phyloP scores from a whole-genome alignment of 768 basidiomycete genomes.

The Hypholoma sublateritium region DNA sequence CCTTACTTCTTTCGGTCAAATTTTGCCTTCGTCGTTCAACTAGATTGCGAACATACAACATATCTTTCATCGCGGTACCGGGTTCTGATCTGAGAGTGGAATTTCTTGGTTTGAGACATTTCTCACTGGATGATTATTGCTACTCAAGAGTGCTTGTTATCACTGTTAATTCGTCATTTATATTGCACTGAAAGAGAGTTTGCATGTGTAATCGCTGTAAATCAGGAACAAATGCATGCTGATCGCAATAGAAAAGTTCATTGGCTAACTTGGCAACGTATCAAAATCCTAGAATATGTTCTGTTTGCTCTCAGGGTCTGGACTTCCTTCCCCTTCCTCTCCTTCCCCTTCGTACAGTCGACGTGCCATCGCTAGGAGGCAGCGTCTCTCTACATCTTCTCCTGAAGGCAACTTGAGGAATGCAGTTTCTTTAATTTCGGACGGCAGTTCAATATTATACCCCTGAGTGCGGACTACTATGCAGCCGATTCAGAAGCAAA shows the following conservation, averaged over 20 bases:
- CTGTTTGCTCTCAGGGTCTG: constrained; percentile 2
- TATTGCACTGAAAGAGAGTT: neutral
- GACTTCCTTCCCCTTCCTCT: neutral
- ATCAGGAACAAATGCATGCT: constrained; percentile 15
- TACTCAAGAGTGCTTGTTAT: too few relatives aligned
- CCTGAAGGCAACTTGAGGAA: neutral
- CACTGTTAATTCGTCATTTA: too few relatives aligned
- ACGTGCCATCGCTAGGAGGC: neutral
- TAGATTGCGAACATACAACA: constrained; percentile 11
- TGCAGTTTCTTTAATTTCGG: neutral
- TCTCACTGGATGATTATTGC: neutral
- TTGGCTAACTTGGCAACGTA: neutral
- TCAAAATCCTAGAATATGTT: neutral
- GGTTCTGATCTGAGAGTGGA: too few relatives aligned
- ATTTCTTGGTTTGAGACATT: too few relatives aligned
- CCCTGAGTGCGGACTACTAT: constrained; percentile 9
- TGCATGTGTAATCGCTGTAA: neutral
- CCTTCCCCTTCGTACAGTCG: neutral
- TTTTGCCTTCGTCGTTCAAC: constrained; percentile 13
- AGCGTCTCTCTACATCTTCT: neutral
- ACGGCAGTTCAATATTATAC: neutral
- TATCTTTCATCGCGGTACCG: neutral
- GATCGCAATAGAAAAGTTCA: neutral
- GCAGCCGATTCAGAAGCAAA: constrained; percentile 3
- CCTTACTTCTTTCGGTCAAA: constrained; percentile 11